A percentile compares a stretch with the other conserved stretches of the same genome.
Evolutionary conservation across 164 flowering plant genomes (phyloP).

Genomic region (Stephania yunnanensis): DNA sequence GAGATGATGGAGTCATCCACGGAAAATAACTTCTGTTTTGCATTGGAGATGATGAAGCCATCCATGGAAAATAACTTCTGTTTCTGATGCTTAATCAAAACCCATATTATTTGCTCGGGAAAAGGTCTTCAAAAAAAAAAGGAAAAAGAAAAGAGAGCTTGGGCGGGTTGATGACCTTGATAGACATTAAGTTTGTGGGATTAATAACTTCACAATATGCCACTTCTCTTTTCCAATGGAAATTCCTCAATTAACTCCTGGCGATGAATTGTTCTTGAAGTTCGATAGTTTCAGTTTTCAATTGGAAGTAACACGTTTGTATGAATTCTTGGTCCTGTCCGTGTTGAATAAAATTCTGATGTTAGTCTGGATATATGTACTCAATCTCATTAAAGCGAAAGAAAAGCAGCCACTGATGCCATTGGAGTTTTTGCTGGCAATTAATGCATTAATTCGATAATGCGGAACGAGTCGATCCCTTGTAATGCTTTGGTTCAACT

Average conservation of each 20-base stretch:
- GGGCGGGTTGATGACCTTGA: background rate
- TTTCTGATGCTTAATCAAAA: background rate
- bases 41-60: background rate
- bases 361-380: background rate
- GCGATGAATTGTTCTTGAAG: background rate
- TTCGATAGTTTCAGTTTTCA: background rate
- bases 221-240: background rate
- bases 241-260: background rate
- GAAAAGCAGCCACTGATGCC: background rate
- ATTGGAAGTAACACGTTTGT: background rate
- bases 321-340: background rate
- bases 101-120: background rate
- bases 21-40: background rate
- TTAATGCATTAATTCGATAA: background rate
- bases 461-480: background rate
- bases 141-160: background rate
- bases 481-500: background rate
- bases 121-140: no score
- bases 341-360: background rate
- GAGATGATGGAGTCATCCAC: background rate
- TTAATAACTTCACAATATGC: background rate
- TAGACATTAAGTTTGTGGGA: background rate
- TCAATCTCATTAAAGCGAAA: background rate
- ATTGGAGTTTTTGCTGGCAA: background rate
- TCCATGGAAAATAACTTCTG: background rate